Conservation (phyloP, 768 basidiomycete genomes). For the Rhizopogon salebrosus region DNA sequence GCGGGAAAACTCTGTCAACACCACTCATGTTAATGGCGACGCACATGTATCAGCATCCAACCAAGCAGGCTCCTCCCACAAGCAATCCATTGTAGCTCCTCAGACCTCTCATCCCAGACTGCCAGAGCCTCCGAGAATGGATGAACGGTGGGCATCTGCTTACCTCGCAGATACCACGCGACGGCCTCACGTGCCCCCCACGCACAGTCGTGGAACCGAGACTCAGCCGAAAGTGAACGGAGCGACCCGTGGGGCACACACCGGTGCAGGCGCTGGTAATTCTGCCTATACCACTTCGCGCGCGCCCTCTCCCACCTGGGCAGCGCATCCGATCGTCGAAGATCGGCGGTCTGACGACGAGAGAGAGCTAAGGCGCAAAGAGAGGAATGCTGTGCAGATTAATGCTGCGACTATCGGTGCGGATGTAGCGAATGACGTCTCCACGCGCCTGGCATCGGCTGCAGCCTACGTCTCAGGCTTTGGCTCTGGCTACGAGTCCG, state of each 20-base stretch:
- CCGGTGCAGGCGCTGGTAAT: conserved; percentile 28
- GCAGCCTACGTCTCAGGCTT: conserved; percentile 32
- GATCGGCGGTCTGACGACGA: conserved; percentile 27
- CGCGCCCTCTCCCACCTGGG: conserved; percentile 25
- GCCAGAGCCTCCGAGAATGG: conserved; percentile 16
- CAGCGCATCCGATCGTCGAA: conserved; percentile 23
- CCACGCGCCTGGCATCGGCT: conserved; percentile 26
- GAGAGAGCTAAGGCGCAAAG: conserved; percentile 12
- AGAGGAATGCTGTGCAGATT: conserved; percentile 5
- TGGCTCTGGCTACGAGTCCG: conserved; percentile 29
- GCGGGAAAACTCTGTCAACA: conserved; percentile 7
- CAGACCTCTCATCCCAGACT: conserved; percentile 16
- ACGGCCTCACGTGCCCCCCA: conserved; percentile 8
- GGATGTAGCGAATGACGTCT: conserved; percentile 4
- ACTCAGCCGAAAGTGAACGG: conserved; percentile 5
- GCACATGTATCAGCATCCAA: conserved; percentile 1
- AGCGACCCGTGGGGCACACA: conserved; percentile 16
- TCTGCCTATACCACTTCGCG: conserved; percentile 26
- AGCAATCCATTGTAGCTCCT: conserved; percentile 10
- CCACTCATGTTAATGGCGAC: conserved; percentile 10
- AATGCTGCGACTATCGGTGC: not conserved
- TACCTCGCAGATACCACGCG: conserved; percentile 12
- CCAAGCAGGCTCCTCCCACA: conserved; percentile 9
- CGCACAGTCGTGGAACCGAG: conserved; percentile 5
- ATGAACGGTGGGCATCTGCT: conserved; percentile 16